Percentiles rank a stretch among this genome's conserved stretches.
Conservation (phyloP, 805 yeast species). For the Debaryomyces castellii region DNA sequence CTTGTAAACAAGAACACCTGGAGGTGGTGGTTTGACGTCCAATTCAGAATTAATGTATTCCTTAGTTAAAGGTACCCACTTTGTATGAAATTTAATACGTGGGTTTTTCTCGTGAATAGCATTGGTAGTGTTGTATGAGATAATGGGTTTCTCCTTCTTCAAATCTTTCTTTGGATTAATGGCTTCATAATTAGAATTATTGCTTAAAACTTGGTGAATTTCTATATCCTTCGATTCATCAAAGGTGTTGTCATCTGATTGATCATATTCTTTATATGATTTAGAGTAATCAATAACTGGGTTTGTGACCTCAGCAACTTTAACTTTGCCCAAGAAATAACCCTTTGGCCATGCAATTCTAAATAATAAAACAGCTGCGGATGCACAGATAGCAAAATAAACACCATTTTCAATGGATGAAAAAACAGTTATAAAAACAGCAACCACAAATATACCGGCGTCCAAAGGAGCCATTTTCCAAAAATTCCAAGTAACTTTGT, state of each 20-base stretch:
- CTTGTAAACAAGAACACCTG: conserved; percentile 85
- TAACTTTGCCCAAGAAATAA: conserved; percentile 74
- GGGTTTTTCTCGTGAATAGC: conserved; percentile 27
- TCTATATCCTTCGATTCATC: conserved; percentile 31
- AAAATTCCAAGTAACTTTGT: conserved; percentile 62
- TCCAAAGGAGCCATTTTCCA: conserved; percentile 78
- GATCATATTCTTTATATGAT: conserved; percentile 9
- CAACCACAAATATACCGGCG: conserved; percentile 66
- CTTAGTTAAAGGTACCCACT: conserved; percentile 66
- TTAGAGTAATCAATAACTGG: conserved; percentile 45
- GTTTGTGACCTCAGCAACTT: conserved; percentile 67
- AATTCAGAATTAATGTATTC: conserved; percentile 56
- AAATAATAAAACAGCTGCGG: conserved; percentile 70
- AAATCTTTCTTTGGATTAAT: conserved; percentile 20
- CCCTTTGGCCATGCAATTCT: conserved; percentile 81
- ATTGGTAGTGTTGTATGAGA: conserved; percentile 14
- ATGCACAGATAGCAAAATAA: conserved; percentile 86
- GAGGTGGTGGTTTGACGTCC: conserved; percentile 74
- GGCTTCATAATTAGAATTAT: conserved; percentile 23
- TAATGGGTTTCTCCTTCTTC: conserved; percentile 9
- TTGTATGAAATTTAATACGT: conserved; percentile 47
- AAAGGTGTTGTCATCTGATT: conserved; percentile 5
- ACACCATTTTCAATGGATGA: conserved; percentile 84
- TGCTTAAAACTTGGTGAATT: conserved; percentile 43
- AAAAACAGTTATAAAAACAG: conserved; percentile 74